A percentile compares a stretch with the other conserved stretches of the same genome.
These are phyloP conservation scores for Colletotrichum siamense DNA, from an alignment of 2,329 filamentous ascomycete species.

Conservation along the genomic window DNA sequence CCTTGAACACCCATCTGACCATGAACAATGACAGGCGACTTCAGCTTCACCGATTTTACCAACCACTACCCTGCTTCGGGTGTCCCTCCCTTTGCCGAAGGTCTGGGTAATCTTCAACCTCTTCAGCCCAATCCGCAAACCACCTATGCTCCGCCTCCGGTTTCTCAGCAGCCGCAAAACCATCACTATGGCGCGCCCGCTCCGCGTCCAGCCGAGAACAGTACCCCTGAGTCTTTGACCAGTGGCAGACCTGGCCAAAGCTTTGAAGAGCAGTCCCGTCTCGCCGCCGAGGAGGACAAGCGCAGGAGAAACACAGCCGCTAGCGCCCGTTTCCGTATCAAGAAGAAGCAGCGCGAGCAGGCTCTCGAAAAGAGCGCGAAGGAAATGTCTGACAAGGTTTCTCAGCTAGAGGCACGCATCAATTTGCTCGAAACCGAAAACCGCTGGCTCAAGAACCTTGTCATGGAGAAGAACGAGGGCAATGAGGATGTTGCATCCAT, in stretches of 20 bases:
- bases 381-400: slow-evolving; percentile 82
- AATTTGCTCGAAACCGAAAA: slow-evolving; percentile 83
- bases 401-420: slow-evolving; percentile 73
- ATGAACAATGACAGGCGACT: slow-evolving; percentile 60
- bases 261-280: slow-evolving; percentile 74
- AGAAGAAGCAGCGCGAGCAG: slow-evolving; percentile 96
- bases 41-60: slow-evolving; percentile 60
- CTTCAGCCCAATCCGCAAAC: slow-evolving; percentile 58
- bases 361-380: slow-evolving; percentile 82
- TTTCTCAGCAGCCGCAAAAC: slow-evolving; percentile 39
- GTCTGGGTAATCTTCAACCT: slow-evolving; percentile 48
- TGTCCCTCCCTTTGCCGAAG: slow-evolving; percentile 42
- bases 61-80: slow-evolving; percentile 45
- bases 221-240: slow-evolving; percentile 47
- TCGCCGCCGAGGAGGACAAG: slow-evolving; percentile 88
- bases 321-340: slow-evolving; percentile 86
- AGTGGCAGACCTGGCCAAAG: slow-evolving; percentile 50
- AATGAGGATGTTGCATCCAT: slow-evolving; percentile 57
- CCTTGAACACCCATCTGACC: slow-evolving; percentile 24
- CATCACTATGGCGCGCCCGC: slow-evolving; percentile 22
- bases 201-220: slow-evolving; percentile 46
- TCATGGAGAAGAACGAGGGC: slow-evolving; percentile 81
- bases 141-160: slow-evolving; percentile 44
- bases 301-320: slow-evolving; percentile 88
- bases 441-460: slow-evolving; percentile 80